Conservation (phyloP, 176 grass and related monocot species). For the Cymbopogon citratus region DNA sequence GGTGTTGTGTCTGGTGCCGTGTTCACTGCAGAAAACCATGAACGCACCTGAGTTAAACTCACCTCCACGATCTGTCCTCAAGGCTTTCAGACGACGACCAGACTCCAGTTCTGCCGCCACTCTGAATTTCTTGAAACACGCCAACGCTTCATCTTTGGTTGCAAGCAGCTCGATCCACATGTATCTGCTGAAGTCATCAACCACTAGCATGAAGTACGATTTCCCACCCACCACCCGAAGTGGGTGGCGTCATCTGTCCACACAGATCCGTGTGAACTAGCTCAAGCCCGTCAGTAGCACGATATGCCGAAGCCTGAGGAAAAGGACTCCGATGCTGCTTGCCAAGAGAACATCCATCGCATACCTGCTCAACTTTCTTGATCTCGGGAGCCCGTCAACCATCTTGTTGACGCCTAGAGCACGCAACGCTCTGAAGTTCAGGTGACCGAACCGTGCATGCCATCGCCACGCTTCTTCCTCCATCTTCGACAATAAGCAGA, state of each 20-base stretch:
- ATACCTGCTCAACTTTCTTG: too few relatives aligned
- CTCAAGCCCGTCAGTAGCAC: background rate
- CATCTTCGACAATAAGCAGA: too few relatives aligned
- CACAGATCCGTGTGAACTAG: background rate
- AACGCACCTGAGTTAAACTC: background rate
- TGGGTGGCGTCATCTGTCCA: background rate
- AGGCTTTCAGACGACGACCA: background rate
- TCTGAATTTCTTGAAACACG: too few relatives aligned
- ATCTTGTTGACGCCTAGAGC: too few relatives aligned
- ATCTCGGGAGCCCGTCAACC: too few relatives aligned
- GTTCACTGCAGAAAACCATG: rapidly evolving
- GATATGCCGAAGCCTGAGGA: background rate
- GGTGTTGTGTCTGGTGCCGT: background rate
- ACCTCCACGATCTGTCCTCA: background rate
- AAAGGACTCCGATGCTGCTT: background rate
- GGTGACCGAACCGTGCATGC: too few relatives aligned
- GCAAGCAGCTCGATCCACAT: background rate
- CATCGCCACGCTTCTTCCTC: too few relatives aligned
- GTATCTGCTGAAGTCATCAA: background rate
- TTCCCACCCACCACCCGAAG: background rate
- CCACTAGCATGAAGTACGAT: background rate
- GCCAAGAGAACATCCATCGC: background rate
- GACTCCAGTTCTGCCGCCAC: background rate
- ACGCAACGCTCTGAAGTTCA: too few relatives aligned
- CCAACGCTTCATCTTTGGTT: too few relatives aligned